Conservation (phyloP, 202 grass and related monocot species). For the Zoysia matrella region DNA sequence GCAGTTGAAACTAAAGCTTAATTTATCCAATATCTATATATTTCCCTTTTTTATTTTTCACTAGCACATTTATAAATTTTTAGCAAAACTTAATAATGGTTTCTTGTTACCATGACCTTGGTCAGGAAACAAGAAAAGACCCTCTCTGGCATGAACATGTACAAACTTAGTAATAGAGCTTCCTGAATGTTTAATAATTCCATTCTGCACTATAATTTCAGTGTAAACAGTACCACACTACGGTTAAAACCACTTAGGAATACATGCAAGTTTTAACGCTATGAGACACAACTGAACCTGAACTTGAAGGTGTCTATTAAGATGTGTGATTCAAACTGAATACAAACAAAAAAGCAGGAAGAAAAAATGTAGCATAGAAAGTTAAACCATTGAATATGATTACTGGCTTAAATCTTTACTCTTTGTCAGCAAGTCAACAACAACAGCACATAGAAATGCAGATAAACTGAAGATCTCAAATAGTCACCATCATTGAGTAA, state of each 20-base stretch:
- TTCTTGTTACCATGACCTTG: neutral
- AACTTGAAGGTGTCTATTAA: too few species aligned
- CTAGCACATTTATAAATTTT: neutral
- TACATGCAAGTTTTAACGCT: too few species aligned
- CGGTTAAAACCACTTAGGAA: too few species aligned
- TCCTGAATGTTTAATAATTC: neutral
- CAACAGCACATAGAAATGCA: neutral
- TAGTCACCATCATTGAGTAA: constrained; percentile 91
- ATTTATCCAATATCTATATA: constrained; percentile 3
- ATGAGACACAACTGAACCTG: too few species aligned
- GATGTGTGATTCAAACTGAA: neutral
- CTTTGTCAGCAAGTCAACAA: neutral
- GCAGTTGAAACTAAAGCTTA: constrained; percentile 12
- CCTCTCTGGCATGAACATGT: constrained; percentile 1
- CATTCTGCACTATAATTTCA: constrained; percentile 8
- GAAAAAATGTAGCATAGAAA: neutral
- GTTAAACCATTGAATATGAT: neutral
- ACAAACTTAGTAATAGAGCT: constrained; percentile 1
- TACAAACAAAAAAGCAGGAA: neutral
- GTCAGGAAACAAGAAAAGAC: neutral
- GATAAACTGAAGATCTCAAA: constrained; percentile 7
- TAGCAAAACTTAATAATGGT: neutral
- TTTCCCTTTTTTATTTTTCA: neutral
- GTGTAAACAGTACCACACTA: neutral
- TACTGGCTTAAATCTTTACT: constrained; percentile 1